Conservation (phyloP, 352 stramenopile species). For the Lagenidium giganteum region DNA sequence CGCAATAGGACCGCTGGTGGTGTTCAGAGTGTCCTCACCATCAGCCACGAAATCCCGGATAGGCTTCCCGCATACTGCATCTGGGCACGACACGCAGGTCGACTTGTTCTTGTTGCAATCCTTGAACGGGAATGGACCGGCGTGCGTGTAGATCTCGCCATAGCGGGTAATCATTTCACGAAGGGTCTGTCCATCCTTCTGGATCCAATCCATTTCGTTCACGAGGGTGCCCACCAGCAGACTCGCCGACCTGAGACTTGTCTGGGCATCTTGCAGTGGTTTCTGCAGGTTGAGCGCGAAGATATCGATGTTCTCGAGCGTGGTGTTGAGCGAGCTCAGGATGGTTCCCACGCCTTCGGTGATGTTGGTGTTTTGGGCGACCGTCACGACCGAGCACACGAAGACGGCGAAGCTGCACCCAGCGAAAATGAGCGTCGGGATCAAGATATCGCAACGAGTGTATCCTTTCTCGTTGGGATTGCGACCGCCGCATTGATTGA, state of each 20-base stretch:
- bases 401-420: slow-evolving; percentile 70
- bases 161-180: slow-evolving; percentile 60
- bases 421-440: slow-evolving; percentile 56
- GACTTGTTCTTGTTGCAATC: slow-evolving; percentile 33
- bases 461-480: slow-evolving; percentile 76
- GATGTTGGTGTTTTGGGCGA: slow-evolving; percentile 78
- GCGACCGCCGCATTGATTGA: slow-evolving; percentile 74
- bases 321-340: slow-evolving; percentile 61
- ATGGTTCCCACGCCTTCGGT: slow-evolving; percentile 57
- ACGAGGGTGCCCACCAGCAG: slow-evolving; percentile 31
- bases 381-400: slow-evolving; percentile 70
- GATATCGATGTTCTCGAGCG: slow-evolving; percentile 72
- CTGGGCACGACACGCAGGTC: slow-evolving; percentile 51
- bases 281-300: slow-evolving; percentile 57
- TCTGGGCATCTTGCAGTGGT: slow-evolving; percentile 33
- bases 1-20: slow-evolving; percentile 22
- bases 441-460: slow-evolving; percentile 69
- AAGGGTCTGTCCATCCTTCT: slow-evolving; percentile 36
- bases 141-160: slow-evolving; percentile 37
- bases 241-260: slow-evolving; percentile 37
- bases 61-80: slow-evolving; percentile 42
- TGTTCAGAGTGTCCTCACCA: slow-evolving; percentile 13
- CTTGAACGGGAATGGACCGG: slow-evolving; percentile 46
- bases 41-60: slow-evolving; percentile 37
- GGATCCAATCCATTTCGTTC: slow-evolving; percentile 48